phyloP scores from a whole-genome alignment of 164 flowering plant species.

The Magnolia kwangsiensis region DNA sequence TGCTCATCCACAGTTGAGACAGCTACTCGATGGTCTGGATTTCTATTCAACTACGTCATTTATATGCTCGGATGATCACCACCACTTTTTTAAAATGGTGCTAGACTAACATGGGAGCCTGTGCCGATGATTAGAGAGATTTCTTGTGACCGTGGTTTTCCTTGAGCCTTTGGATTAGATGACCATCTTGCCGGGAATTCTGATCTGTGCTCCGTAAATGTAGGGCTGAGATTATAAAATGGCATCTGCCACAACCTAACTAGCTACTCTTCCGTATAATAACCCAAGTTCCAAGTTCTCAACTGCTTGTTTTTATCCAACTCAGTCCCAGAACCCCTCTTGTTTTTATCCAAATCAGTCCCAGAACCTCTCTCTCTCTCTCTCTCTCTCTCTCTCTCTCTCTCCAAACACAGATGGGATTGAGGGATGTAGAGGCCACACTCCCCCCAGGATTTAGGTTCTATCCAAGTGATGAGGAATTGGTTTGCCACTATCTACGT shows the following conservation, averaged over 20 bases:
- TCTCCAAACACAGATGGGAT: slow-evolving; percentile 37
- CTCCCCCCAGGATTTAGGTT: slow-evolving; percentile 86
- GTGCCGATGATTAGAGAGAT: slow-evolving; percentile 5
- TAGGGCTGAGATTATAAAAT: not conserved
- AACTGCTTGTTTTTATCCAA: no score
- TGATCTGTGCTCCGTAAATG: not conserved
- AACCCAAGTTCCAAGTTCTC: not conserved
- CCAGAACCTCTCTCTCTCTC: no score
- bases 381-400: no score
- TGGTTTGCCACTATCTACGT: slow-evolving; percentile 74
- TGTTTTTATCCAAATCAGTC: not conserved
- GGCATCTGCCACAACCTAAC: slow-evolving; percentile 10
- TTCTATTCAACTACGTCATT: not conserved
- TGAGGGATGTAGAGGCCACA: slow-evolving; percentile 68
- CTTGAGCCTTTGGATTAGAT: slow-evolving; percentile 1
- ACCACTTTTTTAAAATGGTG: no score
- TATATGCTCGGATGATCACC: no score
- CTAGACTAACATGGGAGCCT: no score
- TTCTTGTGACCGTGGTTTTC: slow-evolving; percentile 44
- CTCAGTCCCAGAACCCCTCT: not conserved
- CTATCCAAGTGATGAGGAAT: slow-evolving; percentile 77
- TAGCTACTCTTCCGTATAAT: not conserved
- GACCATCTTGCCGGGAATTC: slow-evolving; percentile 3
- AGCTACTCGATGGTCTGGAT: not conserved
- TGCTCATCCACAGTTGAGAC: not conserved